phyloP scores from a whole-genome alignment of 805 yeast genomes.

The Komagataella pastoris region DNA sequence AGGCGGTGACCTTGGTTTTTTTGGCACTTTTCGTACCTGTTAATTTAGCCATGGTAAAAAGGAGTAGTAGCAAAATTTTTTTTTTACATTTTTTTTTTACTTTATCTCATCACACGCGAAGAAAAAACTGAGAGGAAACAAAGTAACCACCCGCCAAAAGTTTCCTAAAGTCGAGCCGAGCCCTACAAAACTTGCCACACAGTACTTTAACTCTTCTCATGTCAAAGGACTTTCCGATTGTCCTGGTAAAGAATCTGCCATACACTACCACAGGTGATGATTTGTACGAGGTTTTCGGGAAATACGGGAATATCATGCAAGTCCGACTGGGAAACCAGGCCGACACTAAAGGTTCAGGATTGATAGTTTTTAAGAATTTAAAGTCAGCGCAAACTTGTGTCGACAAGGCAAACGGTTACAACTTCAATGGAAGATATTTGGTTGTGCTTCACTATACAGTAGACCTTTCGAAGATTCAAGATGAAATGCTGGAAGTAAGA shows the following conservation, averaged over 20 bases:
- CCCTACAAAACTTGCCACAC: neutral
- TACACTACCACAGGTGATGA: slow-evolving; percentile 31
- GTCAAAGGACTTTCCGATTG: slow-evolving; percentile 15
- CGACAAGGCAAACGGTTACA: slow-evolving; percentile 45
- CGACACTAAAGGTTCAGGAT: slow-evolving; percentile 37
- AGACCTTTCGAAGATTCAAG: slow-evolving; percentile 19
- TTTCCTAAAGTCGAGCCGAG: neutral
- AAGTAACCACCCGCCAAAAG: neutral
- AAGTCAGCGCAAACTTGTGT: slow-evolving; percentile 35
- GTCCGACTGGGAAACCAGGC: slow-evolving; percentile 27
- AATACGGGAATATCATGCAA: slow-evolving; percentile 44
- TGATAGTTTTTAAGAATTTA: slow-evolving; percentile 36
- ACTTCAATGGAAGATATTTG: slow-evolving; percentile 43
- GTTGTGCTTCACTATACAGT: slow-evolving; percentile 35
- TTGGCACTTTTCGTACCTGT: neutral
- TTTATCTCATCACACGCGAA: neutral
- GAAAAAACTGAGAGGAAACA: neutral
- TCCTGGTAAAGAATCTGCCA: slow-evolving; percentile 46
- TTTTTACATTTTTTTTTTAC: too few relatives aligned
- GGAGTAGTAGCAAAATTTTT: neutral
- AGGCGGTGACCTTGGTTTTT: neutral
- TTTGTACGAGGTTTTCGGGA: slow-evolving; percentile 37
- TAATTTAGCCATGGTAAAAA: neutral
- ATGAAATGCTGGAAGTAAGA: slow-evolving; percentile 2
- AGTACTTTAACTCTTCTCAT: neutral